phyloP scores from a whole-genome alignment of 345 rosid species.

The Euphorbia pulcherrima region DNA sequence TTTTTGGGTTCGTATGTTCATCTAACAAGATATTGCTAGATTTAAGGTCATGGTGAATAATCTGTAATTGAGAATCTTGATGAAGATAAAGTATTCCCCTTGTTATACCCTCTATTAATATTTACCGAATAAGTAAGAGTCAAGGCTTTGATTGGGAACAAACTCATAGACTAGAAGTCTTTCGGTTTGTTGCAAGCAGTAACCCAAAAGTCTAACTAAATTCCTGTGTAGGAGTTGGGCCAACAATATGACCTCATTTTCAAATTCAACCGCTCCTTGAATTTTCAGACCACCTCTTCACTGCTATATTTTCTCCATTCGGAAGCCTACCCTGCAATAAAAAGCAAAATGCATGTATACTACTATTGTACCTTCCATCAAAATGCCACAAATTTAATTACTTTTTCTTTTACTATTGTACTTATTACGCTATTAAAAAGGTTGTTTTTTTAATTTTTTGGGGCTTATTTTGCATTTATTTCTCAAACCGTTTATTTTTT shows the following conservation, averaged over 20 bases:
- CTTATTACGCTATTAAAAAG: no score
- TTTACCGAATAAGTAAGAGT: not conserved
- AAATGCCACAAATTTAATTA: no score
- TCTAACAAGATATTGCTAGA: not conserved
- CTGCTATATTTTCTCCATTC: not conserved
- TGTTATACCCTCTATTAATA: not conserved
- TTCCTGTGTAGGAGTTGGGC: constrained; percentile 4
- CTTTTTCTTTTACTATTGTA: no score
- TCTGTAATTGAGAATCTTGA: constrained; percentile 2
- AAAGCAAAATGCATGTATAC: no score
- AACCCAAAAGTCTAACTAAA: constrained; percentile 4
- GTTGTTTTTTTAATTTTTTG: no score
- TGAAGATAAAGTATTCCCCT: constrained; percentile 1
- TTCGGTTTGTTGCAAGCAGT: not conserved
- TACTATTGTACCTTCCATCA: no score
- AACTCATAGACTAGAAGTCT: constrained; percentile 7
- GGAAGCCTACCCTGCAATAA: constrained; percentile 2
- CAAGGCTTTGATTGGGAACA: constrained; percentile 1
- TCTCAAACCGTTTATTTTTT: no score
- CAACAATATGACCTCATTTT: not conserved
- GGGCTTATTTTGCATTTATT: no score
- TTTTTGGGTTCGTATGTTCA: not conserved
- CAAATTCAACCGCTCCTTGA: constrained; percentile 3
- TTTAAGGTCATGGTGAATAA: constrained; percentile 4
- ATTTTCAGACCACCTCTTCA: not conserved